Base-by-base conservation (phyloP, 345 rosid genomes). In the Melaleuca quinquenervia region DNA sequence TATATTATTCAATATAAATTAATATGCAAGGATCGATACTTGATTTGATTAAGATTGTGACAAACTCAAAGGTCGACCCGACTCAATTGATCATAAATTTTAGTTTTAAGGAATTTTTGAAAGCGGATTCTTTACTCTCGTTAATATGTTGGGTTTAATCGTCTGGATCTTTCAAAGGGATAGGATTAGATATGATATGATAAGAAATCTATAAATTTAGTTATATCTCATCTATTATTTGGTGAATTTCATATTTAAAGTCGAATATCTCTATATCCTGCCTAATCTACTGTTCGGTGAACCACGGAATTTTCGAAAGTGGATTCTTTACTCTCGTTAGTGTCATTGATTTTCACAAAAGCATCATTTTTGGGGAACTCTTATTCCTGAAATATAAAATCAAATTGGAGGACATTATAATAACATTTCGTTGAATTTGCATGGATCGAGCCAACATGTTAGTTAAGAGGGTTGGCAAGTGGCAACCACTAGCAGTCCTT, bases 41-140 rank as follows among this genome's bases (percentile, higher is more conserved):
- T 16, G 0, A n/a, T 58, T 11, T 3, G 32, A 16, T n/a, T 0
- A 6, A 58, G 32, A 58, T 3, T 3, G 5, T 1, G 29, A 1
- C 2, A 18, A n/a, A 32, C 70, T 58, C 13, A n/a, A 58, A 58
- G 32, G 29, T 56, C 3, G 1, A 12, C 7, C 12, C 2, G 1
- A 58, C 8, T 58, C 8, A 4, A n/a, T 13, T 12, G 18, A 16
- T 13, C 32, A 12, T 58, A 13, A 58, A 6, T 58, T 58, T 58
- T 58, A 58, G 18, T 58, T 6, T n/a, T 7, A 58, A 58, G 36
- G 64, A n/a, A 58, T n/a, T 58, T n/a, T 58, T 29, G 14, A n/a
- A 58, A 58, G 18, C 36, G n/a, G 15, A n/a, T 16, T 1, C 12
- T n/a, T n/a, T n/a, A 6, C 70, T 6, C n/a, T 8, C 3, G 18